Conservation (phyloP, 495 filamentous ascomycete species). For the Penicillium egyptiacum region DNA sequence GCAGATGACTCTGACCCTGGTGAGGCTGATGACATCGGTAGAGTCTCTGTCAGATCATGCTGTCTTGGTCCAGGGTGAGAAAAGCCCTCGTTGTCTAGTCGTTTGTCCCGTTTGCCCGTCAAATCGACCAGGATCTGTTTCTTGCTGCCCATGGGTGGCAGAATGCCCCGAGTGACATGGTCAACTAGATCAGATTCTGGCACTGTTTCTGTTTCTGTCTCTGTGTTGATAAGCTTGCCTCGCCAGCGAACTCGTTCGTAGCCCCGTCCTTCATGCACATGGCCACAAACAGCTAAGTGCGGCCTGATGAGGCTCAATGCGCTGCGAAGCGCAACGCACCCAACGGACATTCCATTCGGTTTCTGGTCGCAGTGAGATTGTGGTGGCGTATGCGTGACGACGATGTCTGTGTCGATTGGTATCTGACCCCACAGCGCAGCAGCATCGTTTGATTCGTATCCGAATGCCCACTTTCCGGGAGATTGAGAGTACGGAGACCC, state of each 20-base stretch:
- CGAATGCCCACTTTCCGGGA: slow-evolving; percentile 69
- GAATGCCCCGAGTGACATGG: slow-evolving; percentile 11
- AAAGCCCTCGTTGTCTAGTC: slow-evolving; percentile 44
- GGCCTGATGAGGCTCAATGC: slow-evolving; percentile 43
- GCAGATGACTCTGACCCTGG: slow-evolving; percentile 14
- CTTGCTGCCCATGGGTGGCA: slow-evolving; percentile 48
- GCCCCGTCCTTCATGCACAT: slow-evolving; percentile 52
- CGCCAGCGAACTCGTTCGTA: slow-evolving; percentile 45
- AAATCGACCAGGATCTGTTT: slow-evolving; percentile 61
- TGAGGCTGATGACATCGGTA: slow-evolving; percentile 15
- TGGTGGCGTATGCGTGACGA: slow-evolving; percentile 53
- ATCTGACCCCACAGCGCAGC: slow-evolving; percentile 50
- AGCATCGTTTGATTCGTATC: slow-evolving; percentile 56
- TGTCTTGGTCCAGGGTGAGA: slow-evolving; percentile 7
- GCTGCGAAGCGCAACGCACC: slow-evolving; percentile 43
- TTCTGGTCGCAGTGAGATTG: slow-evolving; percentile 45
- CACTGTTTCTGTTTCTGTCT: slow-evolving; percentile 3
- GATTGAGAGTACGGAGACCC: slow-evolving; percentile 71
- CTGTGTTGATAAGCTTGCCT: slow-evolving; percentile 6
- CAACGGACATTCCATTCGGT: slow-evolving; percentile 29
- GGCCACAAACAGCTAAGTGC: slow-evolving; percentile 47
- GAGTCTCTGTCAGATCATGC: slow-evolving; percentile 2
- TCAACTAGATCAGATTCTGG: slow-evolving; percentile 9
- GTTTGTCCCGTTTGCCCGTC: slow-evolving; percentile 44
- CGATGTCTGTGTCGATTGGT: slow-evolving; percentile 45